Evolutionary conservation across 2,329 filamentous ascomycete genomes (phyloP).

Genomic region (Beauveria sp.): DNA sequence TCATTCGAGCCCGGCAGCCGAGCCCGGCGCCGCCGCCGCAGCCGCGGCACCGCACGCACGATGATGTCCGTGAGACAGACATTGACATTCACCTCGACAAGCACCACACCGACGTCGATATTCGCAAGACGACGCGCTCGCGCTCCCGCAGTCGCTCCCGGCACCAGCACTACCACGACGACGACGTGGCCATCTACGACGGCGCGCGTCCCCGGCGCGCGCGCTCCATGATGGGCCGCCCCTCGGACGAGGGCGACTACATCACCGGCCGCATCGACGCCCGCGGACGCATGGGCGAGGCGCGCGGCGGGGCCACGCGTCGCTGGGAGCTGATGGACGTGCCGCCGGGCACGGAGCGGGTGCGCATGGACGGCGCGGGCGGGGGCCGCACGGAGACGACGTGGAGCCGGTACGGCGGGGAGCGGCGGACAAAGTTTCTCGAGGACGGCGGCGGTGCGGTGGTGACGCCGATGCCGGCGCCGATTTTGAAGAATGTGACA

Average conservation of each 20-base stretch:
- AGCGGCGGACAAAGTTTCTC: conserved; percentile 65
- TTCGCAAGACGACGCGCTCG: conserved; percentile 33
- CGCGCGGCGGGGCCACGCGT: conserved; percentile 63
- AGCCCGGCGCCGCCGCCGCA: conserved; percentile 40
- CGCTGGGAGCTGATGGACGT: conserved; percentile 81
- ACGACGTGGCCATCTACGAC: conserved; percentile 50
- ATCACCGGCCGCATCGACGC: conserved; percentile 47
- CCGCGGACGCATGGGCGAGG: conserved; percentile 64
- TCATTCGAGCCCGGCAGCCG: conserved; percentile 35
- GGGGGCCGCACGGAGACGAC: conserved; percentile 68
- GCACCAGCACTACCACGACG: conserved; percentile 24
- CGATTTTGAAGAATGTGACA: conserved; percentile 12
- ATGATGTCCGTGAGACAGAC: conserved; percentile 47
- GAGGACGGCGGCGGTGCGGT: conserved; percentile 50
- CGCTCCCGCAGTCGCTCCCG: conserved; percentile 31
- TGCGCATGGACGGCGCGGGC: conserved; percentile 73
- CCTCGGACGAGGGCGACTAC: conserved; percentile 51
- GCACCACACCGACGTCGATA: conserved; percentile 50
- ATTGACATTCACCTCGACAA: conserved; percentile 53
- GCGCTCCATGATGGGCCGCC: conserved; percentile 40
- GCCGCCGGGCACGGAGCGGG: conserved; percentile 71
- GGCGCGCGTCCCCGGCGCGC: conserved; percentile 38
- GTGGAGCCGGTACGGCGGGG: conserved; percentile 73
- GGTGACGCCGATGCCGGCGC: conserved; percentile 12
- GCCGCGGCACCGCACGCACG: conserved; percentile 27